Conservation (phyloP, 257 asterid species). For the Asclepias syriaca region DNA sequence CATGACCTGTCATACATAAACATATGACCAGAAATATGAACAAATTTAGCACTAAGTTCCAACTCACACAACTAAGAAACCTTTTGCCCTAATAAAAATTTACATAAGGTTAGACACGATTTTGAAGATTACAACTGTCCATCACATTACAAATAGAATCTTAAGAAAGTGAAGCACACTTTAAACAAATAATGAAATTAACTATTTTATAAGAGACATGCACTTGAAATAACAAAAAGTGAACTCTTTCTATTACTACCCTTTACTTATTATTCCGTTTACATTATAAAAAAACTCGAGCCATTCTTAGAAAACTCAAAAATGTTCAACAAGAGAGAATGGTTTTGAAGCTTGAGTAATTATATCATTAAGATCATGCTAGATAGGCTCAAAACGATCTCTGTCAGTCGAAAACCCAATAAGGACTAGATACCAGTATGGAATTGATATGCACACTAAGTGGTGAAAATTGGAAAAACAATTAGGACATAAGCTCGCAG, state of each 20-base stretch:
- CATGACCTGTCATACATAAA: constrained; percentile 60
- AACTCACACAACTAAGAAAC: not conserved
- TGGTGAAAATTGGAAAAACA: not conserved
- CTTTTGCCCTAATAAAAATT: too few species aligned
- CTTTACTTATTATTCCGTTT: not conserved
- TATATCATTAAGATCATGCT: not conserved
- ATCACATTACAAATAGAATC: not conserved
- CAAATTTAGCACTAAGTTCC: not conserved
- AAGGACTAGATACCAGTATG: not conserved
- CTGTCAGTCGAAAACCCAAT: not conserved
- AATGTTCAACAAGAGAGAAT: not conserved
- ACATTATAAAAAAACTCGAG: not conserved
- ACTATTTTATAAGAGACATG: not conserved
- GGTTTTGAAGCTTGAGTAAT: not conserved
- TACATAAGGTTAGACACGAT: not conserved
- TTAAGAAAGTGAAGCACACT: not conserved
- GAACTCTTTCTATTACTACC: not conserved
- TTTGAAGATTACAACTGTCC: not conserved
- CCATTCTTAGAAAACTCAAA: not conserved
- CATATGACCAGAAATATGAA: not conserved
- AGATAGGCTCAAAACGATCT: not conserved
- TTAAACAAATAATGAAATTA: not conserved
- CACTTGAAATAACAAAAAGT: not conserved
- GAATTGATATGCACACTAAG: too few species aligned
- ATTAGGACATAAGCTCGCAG: not conserved